These are phyloP conservation scores for Teratosphaeria gauchensis DNA, from an alignment of 2,329 filamentous ascomycete species.

Conservation along the genomic window DNA sequence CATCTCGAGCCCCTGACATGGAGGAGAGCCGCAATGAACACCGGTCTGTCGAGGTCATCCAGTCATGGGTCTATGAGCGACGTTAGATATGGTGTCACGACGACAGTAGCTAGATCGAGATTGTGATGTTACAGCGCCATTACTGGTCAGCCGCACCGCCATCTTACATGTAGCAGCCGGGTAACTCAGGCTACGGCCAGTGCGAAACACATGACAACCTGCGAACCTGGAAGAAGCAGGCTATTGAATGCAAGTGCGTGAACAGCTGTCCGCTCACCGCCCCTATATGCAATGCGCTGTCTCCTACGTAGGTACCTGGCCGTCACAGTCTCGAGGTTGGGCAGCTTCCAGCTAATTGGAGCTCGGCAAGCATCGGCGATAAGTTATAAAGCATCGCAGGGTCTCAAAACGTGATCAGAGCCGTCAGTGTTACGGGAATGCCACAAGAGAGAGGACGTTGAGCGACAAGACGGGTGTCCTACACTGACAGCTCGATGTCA, in stretches of 20 bases:
- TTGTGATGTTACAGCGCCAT: no score
- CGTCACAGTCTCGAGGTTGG: background rate
- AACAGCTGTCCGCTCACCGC: background rate
- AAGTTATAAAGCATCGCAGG: background rate
- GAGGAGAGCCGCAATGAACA: no score
- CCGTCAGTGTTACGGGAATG: background rate
- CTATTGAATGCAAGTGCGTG: background rate
- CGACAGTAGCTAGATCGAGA: no score
- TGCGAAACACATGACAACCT: no score
- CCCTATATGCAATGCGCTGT: background rate
- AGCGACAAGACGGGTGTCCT: background rate
- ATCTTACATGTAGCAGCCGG: no score
- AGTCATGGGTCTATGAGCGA: no score
- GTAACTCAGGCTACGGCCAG: no score
- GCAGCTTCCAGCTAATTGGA: background rate
- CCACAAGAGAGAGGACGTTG: background rate
- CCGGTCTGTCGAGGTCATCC: no score
- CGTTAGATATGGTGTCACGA: no score
- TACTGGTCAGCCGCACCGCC: no score
- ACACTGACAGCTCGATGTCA: background rate
- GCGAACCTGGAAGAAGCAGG: background rate
- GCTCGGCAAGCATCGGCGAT: background rate
- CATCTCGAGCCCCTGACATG: no score
- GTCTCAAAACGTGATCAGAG: background rate
- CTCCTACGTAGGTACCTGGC: background rate